Evolutionary conservation across 208 protist species (phyloP).

Genomic region (Trypanosoma lewisi): DNA sequence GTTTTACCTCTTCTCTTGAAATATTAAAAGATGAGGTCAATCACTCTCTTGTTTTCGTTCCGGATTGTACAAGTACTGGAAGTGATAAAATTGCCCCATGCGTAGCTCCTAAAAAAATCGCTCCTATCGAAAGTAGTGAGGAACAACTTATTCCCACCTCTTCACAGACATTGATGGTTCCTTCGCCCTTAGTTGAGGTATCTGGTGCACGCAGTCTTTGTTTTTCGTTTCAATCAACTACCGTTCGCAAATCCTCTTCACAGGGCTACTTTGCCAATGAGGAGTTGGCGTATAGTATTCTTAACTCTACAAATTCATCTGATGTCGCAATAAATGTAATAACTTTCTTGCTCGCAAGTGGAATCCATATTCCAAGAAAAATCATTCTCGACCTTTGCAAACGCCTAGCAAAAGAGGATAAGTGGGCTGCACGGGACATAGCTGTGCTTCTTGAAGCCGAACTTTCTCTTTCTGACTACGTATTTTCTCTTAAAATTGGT

Average conservation of each 20-base stretch:
- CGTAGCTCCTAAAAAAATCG: not conserved
- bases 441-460: conserved; percentile 21
- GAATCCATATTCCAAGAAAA: conserved; percentile 20
- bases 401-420: conserved; percentile 9
- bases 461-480: conserved; percentile 12
- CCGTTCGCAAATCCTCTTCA: not conserved
- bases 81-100: not conserved
- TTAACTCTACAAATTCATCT: conserved; percentile 9
- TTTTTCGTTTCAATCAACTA: not conserved
- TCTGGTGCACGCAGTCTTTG: no score
- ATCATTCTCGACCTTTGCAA: conserved; percentile 10
- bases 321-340: conserved; percentile 14
- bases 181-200: not conserved
- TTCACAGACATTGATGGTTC: not conserved
- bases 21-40: not conserved
- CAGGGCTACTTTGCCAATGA: conserved; percentile 8
- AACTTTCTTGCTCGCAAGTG: conserved; percentile 18
- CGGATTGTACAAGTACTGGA: not conserved
- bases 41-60: conserved; percentile 6
- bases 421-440: conserved; percentile 4
- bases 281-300: conserved; percentile 14
- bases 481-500: not conserved
- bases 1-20: conserved; percentile 1
- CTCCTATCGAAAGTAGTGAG: not conserved
- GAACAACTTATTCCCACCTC: not conserved